These are phyloP conservation scores for Helichrysum umbraculigerum DNA, from an alignment of 129 eudicot species.

Conservation along the genomic window DNA sequence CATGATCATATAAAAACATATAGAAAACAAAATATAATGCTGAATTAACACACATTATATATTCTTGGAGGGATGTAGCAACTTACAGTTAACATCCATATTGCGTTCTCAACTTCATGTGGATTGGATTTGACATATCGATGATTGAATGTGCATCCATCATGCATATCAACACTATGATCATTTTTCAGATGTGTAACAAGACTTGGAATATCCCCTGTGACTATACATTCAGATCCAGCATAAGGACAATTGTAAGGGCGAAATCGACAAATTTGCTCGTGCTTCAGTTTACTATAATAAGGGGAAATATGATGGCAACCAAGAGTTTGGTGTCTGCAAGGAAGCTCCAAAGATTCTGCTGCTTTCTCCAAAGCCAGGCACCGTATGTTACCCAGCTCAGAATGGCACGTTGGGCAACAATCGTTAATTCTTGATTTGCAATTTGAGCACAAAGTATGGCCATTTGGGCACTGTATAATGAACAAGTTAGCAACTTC, in stretches of 20 bases:
- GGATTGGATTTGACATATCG: constrained; percentile 52
- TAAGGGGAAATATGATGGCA: constrained; percentile 47
- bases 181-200: constrained; percentile 46
- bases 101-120: constrained; percentile 50
- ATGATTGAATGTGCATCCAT: constrained; percentile 52
- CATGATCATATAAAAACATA: background rate
- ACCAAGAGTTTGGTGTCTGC: constrained; percentile 36
- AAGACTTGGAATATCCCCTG: constrained; percentile 42
- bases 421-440: constrained; percentile 36
- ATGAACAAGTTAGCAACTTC: background rate
- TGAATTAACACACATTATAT: background rate
- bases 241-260: constrained; percentile 52
- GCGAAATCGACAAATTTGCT: constrained; percentile 42
- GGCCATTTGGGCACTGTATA: constrained; percentile 53
- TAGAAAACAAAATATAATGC: background rate
- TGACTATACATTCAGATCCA: constrained; percentile 44
- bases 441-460: constrained; percentile 45
- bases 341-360: constrained; percentile 44
- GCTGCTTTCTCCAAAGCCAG: constrained; percentile 49
- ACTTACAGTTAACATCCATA: constrained; percentile 55
- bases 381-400: constrained; percentile 50
- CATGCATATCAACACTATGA: constrained; percentile 50
- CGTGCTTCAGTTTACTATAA: constrained; percentile 39
- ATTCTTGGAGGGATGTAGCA: background rate
- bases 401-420: constrained; percentile 44